Percentiles rank a stretch among this genome's conserved stretches.
These are phyloP conservation scores for Croton laevigatus DNA, from an alignment of 441 rosid genomes.

Conservation along the genomic window DNA sequence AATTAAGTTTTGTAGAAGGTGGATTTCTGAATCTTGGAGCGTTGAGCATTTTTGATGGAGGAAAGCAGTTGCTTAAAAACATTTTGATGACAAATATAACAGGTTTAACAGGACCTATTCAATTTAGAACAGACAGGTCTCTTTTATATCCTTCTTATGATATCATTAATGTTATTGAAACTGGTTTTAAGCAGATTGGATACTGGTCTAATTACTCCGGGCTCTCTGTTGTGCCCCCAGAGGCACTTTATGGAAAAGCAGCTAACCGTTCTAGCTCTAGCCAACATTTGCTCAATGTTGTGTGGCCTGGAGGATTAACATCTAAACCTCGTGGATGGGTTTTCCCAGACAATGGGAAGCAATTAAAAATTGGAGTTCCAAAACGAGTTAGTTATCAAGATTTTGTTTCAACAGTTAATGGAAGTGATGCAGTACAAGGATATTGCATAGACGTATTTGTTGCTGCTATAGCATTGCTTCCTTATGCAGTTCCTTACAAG, in stretches of 20 bases:
- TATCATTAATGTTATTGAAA: conserved; percentile 54
- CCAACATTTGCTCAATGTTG: conserved; percentile 54
- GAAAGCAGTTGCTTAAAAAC: conserved; percentile 50
- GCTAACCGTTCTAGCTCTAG: conserved; percentile 69
- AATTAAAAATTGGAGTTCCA: conserved; percentile 78
- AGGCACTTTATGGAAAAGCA: conserved; percentile 52
- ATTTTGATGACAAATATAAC: conserved; percentile 56
- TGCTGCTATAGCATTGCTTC: conserved; percentile 66
- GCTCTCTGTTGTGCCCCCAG: conserved; percentile 67
- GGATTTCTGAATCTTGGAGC: conserved; percentile 69
- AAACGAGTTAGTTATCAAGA: conserved; percentile 57
- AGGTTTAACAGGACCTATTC: conserved; percentile 73
- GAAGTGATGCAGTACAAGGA: conserved; percentile 46
- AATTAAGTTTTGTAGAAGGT: conserved; percentile 38
- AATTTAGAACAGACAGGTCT: conserved; percentile 56
- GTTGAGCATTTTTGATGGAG: conserved; percentile 67
- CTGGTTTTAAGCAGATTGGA: conserved; percentile 51
- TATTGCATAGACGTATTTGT: conserved; percentile 83
- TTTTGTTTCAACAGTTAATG: conserved; percentile 52
- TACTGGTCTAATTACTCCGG: conserved; percentile 93
- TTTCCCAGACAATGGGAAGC: conserved; percentile 76
- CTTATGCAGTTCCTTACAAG: conserved; percentile 82
- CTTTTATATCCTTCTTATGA: conserved; percentile 65
- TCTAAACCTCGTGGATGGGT: conserved; percentile 92
- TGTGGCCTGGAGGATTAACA: conserved; percentile 82